Percentiles rank a stretch among this genome's conserved stretches.
Conservation (phyloP, 805 yeast species). For the Lipomyces sp. region DNA sequence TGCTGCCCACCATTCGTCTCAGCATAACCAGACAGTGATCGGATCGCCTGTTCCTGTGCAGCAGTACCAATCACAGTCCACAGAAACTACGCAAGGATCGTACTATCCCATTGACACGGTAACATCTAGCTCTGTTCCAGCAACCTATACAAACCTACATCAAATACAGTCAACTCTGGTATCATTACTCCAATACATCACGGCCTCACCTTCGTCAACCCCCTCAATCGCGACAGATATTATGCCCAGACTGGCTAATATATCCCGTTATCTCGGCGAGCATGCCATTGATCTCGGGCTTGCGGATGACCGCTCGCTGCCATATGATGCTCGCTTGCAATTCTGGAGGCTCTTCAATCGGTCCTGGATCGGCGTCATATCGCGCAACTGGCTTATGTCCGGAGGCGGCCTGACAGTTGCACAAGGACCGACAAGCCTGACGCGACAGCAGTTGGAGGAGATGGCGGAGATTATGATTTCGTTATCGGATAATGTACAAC, state of each 20-base stretch:
- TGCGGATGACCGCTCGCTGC: slow-evolving; percentile 16
- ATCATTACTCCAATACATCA: slow-evolving; percentile 5
- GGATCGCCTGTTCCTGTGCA: background rate
- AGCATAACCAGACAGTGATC: background rate
- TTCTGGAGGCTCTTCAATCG: slow-evolving; percentile 30
- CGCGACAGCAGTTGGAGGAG: slow-evolving; percentile 19
- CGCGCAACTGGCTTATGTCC: background rate
- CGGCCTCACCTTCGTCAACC: background rate
- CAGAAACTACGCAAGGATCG: background rate
- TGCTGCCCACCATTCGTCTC: background rate
- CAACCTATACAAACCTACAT: background rate
- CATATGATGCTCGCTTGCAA: slow-evolving; percentile 5
- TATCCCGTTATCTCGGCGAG: slow-evolving; percentile 16
- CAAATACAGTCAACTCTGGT: slow-evolving; percentile 15
- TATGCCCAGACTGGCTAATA: slow-evolving; percentile 4
- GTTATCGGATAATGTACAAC: slow-evolving; percentile 23
- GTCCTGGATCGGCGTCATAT: slow-evolving; percentile 24
- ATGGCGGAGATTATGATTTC: slow-evolving; percentile 17
- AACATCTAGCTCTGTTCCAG: background rate
- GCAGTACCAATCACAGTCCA: background rate
- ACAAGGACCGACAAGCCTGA: background rate
- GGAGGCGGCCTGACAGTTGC: slow-evolving; percentile 4
- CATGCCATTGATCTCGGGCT: slow-evolving; percentile 23
- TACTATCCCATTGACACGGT: background rate
- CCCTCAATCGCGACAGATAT: background rate